phyloP scores from a whole-genome alignment of 1,284 basidiomycete genomes.

The Ustilago hordei region DNA sequence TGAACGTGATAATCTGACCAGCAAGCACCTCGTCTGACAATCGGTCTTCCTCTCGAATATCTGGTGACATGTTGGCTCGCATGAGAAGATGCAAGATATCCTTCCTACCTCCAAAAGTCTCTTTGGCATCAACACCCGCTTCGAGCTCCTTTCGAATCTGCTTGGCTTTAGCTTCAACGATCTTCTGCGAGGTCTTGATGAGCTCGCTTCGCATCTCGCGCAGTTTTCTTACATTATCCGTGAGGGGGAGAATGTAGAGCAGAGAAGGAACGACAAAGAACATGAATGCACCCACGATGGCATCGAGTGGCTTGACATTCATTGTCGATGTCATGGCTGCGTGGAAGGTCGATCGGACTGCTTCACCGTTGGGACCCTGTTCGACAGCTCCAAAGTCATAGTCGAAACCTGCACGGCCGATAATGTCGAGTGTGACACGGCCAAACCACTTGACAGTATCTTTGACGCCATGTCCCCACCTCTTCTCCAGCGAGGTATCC shows the following conservation, averaged over 20 bases:
- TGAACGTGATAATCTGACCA: conserved; percentile 62
- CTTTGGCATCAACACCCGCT: conserved; percentile 43
- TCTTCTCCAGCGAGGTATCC: conserved; percentile 37
- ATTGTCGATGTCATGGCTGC: conserved; percentile 54
- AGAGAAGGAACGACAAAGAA: conserved; percentile 51
- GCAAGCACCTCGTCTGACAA: conserved; percentile 53
- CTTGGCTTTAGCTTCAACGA: conserved; percentile 38
- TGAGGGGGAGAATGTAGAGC: conserved; percentile 48
- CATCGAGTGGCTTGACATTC: conserved; percentile 45
- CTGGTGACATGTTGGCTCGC: conserved; percentile 54
- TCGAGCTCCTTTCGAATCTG: conserved; percentile 50
- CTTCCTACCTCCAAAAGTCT: conserved; percentile 51
- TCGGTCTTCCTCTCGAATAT: conserved; percentile 38
- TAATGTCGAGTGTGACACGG: conserved; percentile 52
- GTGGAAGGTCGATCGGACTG: conserved; percentile 45
- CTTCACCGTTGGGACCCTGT: conserved; percentile 48
- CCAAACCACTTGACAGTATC: conserved; percentile 52
- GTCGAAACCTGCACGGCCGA: conserved; percentile 51
- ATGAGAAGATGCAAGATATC: conserved; percentile 53
- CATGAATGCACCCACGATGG: conserved; percentile 49
- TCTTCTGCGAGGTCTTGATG: conserved; percentile 44
- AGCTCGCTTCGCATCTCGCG: conserved; percentile 50
- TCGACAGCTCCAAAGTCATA: conserved; percentile 55
- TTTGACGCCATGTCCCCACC: conserved; percentile 34
- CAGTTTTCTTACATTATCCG: conserved; percentile 46